phyloP scores from a whole-genome alignment of 2,329 filamentous ascomycete species.

The Amylocarpus encephaloides region DNA sequence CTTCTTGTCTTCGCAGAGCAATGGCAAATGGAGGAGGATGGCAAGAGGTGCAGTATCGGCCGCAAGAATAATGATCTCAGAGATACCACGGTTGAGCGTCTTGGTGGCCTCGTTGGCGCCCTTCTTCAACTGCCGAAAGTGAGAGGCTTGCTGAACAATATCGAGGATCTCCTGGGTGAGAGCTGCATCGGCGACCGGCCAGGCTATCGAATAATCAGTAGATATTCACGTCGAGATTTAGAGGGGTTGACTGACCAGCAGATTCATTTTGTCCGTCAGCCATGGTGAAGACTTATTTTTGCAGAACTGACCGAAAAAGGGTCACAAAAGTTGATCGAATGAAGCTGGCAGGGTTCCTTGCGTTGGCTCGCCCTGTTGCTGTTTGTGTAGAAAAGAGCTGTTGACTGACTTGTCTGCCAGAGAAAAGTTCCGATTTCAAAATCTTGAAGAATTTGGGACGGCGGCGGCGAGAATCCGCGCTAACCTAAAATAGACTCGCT shows the following conservation, averaged over 20 bases:
- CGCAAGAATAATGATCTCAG: constrained; percentile 82
- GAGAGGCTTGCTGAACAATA: constrained; percentile 52
- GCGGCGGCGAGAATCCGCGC: background rate
- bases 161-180: constrained; percentile 79
- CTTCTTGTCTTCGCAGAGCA: constrained; percentile 73
- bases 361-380: constrained; percentile 51
- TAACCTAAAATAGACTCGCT: constrained; percentile 4
- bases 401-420: background rate
- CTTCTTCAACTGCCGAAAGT: constrained; percentile 78
- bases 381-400: constrained; percentile 11
- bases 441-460: constrained; percentile 4
- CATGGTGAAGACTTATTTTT: constrained; percentile 19
- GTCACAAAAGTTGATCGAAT: background rate
- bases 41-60: constrained; percentile 83
- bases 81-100: constrained; percentile 83
- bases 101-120: constrained; percentile 84
- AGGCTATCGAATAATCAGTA: constrained; percentile 40
- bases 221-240: background rate
- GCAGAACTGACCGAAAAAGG: background rate
- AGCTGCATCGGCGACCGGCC: constrained; percentile 66
- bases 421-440: background rate
- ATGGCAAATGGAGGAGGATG: constrained; percentile 82
- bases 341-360: constrained; percentile 49
- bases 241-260: constrained; percentile 22
- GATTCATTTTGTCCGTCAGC: constrained; percentile 32